Evolutionary conservation across 2,329 filamentous ascomycete species (phyloP).

Genomic region (Stagonosporopsis rhizophila): DNA sequence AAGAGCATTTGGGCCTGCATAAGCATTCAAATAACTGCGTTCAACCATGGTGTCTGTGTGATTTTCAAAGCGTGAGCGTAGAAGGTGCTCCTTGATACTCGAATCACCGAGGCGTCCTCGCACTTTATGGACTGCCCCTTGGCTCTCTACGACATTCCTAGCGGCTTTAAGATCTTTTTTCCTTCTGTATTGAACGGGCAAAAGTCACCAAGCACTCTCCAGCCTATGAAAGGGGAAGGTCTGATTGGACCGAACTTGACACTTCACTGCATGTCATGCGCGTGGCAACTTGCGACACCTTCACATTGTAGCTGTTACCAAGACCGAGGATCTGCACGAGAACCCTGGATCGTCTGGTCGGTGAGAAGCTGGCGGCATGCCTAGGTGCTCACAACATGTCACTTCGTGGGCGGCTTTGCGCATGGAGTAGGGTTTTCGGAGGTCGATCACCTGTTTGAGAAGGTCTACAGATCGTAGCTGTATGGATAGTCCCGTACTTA

Average conservation of each 20-base stretch:
- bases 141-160: background rate
- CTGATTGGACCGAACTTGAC: background rate
- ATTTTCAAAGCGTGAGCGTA: background rate
- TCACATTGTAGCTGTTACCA: background rate
- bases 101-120: background rate
- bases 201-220: background rate
- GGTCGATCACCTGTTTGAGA: background rate
- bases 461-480: constrained; percentile 8
- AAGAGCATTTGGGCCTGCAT: constrained; percentile 64
- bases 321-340: constrained; percentile 1
- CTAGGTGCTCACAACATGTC: constrained; percentile 12
- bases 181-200: background rate
- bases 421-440: background rate
- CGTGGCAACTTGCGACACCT: background rate
- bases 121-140: background rate
- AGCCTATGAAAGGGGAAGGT: background rate
- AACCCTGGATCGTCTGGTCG: background rate
- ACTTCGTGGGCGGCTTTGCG: constrained; percentile 2
- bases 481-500: background rate
- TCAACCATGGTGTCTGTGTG: constrained; percentile 11
- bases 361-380: background rate
- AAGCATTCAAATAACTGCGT: constrained; percentile 57
- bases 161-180: background rate
- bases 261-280: background rate
- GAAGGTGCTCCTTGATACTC: background rate